Base-by-base conservation (phyloP, 73 alveolate genomes). In the Paramecium tetraurelia region DNA sequence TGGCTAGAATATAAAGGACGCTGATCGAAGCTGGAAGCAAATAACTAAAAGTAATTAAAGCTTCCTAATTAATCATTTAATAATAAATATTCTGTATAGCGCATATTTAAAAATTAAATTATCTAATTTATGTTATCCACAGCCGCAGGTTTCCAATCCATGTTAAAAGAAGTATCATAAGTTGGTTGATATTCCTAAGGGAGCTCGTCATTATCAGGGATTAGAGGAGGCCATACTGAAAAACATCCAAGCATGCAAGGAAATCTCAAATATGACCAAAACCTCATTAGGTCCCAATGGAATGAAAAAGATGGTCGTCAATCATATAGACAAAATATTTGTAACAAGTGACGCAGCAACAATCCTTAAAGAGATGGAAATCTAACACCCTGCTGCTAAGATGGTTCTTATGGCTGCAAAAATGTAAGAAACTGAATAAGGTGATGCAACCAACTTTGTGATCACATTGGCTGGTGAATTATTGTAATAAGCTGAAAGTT, bases 231-330 rank as follows among this genome's bases (percentile, higher is more conserved):
- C 99, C 50, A 92, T 97, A 86, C 95, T 98, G 92, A 96, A 96
- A 94, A 98, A 98, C 92, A 98, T 98, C 41, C 98, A 98, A 59
- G 99, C 99, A 27, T 96, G 98, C 95, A 95, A 96, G 92, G 96
- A 95, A 35, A 97, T 98, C 94, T 95, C 99, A 72, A 92, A 95
- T 85, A 98, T 98, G 99, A 98, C 99, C 35, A 93, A 98, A 87
- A 96, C 99, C 21, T 96, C 99, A 70, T 97, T 98, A 24, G 99
- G 99, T 18, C 99, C 99, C 75, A 98, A 97, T 92, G 99, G 99
- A 38, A 97, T 97, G 99, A 97, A 98, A 94, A 98, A 98, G 94
- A 96, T 98, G 98, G 99, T 98, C 75, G 97, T 98, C 90, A 98
- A 97, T 93, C 98, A 96, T 93, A 93, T 98, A 53, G 99, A 98